Evolutionary conservation across 352 stramenopile genomes (phyloP), one percentile per base, ranked within the genome.

Genomic region (Globisporangium paroecandrum): DNA sequence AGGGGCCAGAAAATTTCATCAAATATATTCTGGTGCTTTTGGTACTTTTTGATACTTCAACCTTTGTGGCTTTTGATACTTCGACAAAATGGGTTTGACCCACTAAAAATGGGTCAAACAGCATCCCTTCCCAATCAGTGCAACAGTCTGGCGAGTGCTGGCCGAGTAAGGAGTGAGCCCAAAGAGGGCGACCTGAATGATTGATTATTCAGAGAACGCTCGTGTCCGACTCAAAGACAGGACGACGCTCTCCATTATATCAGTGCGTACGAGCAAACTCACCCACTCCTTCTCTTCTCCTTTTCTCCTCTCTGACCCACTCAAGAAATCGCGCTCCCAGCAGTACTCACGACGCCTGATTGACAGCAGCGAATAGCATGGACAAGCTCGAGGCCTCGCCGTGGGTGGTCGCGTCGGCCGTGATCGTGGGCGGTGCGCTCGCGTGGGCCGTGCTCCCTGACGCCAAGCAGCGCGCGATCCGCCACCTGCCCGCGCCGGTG

Each of bases 401-500:
- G 25, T 59, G 54, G 54, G 8, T 32, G 27, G n/a, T 59, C 27
- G 25, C 62, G 36, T 55, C 38, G 24, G 63, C 18, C 18, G 56
- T 58, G 34, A 18, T 65, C 29, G 64, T 34, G 4, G 47, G 64
- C 27, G 47, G 38, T 36, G 49, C 55, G 9, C 27, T 71, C 38
- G 61, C 60, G 38, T 71, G 60, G 46, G 22, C 32, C 1, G 36
- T 49, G 25, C 43, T 63, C 29, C 60, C 66, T 8, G 58, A 71
- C 59, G 66, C 43, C 8, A 59, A 60, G 24, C 34, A 67, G 22
- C 51, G 51, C 51, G 60, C 58, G 51, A 66, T 54, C 49, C 60
- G 58, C 41, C n/a, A 66, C 18, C 69, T 84, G 29, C 75, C 75
- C 0, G 62, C 70, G n/a, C 75, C 77, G 18, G 43, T 62, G 18